Evolutionary conservation across 148 eudicot genomes (phyloP), one percentile per base, ranked within the genome.

Genomic region (Linanthus parryae): DNA sequence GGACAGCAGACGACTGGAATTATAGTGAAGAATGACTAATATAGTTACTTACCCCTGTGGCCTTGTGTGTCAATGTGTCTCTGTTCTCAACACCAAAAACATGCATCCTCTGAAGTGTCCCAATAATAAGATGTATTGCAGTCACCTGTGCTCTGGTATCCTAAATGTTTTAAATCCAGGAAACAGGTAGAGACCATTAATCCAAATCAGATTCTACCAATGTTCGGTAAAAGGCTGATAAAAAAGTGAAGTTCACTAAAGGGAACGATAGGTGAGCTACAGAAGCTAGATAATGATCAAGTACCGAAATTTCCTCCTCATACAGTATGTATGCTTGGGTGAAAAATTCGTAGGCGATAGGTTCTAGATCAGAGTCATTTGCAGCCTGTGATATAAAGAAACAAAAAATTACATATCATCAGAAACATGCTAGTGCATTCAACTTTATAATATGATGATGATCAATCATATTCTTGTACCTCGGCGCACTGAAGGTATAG

Each of bases 81-180:
- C 99, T 77, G 61, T 92, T 92, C 61, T 92, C 99, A 62, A 84
- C 85, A 55, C 99, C 99, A 69, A 92, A 92, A 44, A 82, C 62
- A 47, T 80, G 90, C 84, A 87, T 88, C 69, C 94, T 74, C 55
- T 87, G 99, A 52, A 92, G 96, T 48, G 96, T 84, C 54, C 99
- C 99, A 48, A 84, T 80, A 50, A 92, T 92, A 50, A 92, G 74
- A 66, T 92, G 71, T 48, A 92, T 49, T 45, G 94, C 81, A 43
- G 95, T 92, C 65, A 92, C 90, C 74, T 92, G 99, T 47, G 88
- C 94, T 69, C 79, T 87, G 8, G 99, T 87, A 67, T 86, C 99
- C 99, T 92, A 34, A 49, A 35, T 19, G 20, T 52, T 38, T 60
- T 15, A 41, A 33, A 56, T 38, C 27, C 58, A 65, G 46, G 49